phyloP scores from a whole-genome alignment of 805 yeast species.

The Yarrowia sp. region DNA sequence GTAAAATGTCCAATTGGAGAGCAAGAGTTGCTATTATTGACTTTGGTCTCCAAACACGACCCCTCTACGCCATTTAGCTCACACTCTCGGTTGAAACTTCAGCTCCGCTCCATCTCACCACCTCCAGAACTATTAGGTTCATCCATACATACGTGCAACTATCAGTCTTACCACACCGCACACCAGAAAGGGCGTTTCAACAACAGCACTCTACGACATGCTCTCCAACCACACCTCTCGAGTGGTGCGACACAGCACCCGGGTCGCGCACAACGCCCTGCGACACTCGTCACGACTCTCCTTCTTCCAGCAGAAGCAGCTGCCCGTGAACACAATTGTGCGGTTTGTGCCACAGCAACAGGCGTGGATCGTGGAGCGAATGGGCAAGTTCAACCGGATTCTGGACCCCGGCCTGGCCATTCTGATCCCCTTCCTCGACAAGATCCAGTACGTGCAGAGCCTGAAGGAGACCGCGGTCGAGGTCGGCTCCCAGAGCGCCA shows the following conservation, averaged over 20 bases:
- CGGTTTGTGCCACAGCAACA: slow-evolving; percentile 87
- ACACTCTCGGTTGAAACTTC: too few relatives aligned
- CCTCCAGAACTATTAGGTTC: too few relatives aligned
- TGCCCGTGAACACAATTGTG: slow-evolving; percentile 73
- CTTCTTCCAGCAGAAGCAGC: slow-evolving; percentile 58
- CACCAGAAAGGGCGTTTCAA: too few relatives aligned
- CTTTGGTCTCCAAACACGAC: too few relatives aligned
- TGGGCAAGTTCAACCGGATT: slow-evolving; percentile 73
- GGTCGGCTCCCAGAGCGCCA: slow-evolving; percentile 79
- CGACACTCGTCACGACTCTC: slow-evolving; percentile 39
- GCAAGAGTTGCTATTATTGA: too few relatives aligned
- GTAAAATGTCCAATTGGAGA: too few relatives aligned
- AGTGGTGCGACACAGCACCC: not conserved
- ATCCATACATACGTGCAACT: too few relatives aligned
- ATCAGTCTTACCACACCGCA: too few relatives aligned
- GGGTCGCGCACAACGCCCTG: not conserved
- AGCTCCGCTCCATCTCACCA: too few relatives aligned
- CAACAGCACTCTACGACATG: too few relatives aligned
- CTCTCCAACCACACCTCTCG: too few relatives aligned
- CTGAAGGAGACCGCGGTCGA: slow-evolving; percentile 83
- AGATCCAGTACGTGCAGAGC: slow-evolving; percentile 76
- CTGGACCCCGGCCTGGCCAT: slow-evolving; percentile 77
- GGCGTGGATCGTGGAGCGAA: slow-evolving; percentile 87
- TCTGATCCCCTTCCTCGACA: slow-evolving; percentile 68
- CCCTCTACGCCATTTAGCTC: too few relatives aligned